Evolutionary conservation across 345 rosid genomes (phyloP), one percentile per base, ranked within the genome.

Genomic region (Eucalyptus camaldulensis): DNA sequence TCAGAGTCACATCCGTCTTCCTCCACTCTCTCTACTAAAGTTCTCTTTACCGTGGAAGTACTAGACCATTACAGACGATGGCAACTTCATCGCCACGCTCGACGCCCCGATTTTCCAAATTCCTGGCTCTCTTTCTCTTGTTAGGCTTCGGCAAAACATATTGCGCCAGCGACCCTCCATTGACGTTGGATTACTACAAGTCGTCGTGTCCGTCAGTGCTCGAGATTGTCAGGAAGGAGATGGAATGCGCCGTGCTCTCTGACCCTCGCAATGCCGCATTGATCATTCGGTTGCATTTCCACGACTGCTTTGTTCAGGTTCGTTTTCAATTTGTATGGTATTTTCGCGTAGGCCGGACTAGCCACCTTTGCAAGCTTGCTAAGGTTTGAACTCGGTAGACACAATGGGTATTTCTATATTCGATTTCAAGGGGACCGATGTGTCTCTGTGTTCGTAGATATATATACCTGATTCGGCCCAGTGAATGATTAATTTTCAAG

Each of bases 281-380:
- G 45, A 15, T 95, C 8, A 86, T 95, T 13, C 95, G 97, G 49
- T 87, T 97, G 87, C 99, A 97, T 92, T 96, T 97, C 93, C 99
- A 97, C 17, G 99, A 96, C 86, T 97, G 99, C 90, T 96, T 97
- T 87, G 97, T 96, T 72, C 98, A 97, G 97, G 99, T 97, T 25
- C 12, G 8, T 76, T 76, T 76, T 72, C 45, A 72, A 37, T 37
- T 65, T 8, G 19, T n/a, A n/a, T n/a, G 10, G 10, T n/a, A 15
- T 16, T 16, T 65, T 65, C 19, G 8, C 76, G 10, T n/a, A 65
- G 9, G 45, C 83, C 12, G 45, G 3, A 19, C 8, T 37, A 37
- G 83, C 5, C 47, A 10, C 43, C 47, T 21, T 37, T 37, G 83
- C 47, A 2, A 72, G 83, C 45, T 37, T 37, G 27, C 45, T 37